Percentiles rank a stretch among this genome's conserved stretches.
Conservation (phyloP, 495 filamentous ascomycete species). For the Aspergillus cavernicola region DNA sequence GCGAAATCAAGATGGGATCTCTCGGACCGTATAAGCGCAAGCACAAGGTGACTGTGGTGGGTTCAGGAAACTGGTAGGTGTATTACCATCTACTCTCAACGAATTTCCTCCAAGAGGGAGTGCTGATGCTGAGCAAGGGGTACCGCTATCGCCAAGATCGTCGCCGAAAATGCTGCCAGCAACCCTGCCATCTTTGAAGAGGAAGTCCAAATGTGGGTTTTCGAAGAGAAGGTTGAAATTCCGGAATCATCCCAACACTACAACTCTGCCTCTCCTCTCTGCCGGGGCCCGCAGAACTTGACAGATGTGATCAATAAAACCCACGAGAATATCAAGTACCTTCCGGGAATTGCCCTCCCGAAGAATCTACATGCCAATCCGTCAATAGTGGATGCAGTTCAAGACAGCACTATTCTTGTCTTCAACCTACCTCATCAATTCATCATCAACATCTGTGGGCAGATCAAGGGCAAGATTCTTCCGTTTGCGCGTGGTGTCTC, state of each 20-base stretch:
- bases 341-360: conserved; percentile 80
- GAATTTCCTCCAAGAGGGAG: background rate
- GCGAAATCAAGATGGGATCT: conserved; percentile 36
- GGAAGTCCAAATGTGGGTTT: conserved; percentile 97
- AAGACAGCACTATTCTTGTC: conserved; percentile 79
- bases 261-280: conserved; percentile 49
- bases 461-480: conserved; percentile 81
- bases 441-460: conserved; percentile 79
- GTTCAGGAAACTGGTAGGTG: conserved; percentile 91
- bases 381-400: conserved; percentile 74
- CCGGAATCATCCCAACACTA: conserved; percentile 61
- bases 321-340: conserved; percentile 98
- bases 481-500: conserved; percentile 92
- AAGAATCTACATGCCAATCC: conserved; percentile 86
- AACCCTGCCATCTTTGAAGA: conserved; percentile 78
- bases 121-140: conserved; percentile 54
- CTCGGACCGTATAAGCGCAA: conserved; percentile 53
- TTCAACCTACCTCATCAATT: conserved; percentile 99
- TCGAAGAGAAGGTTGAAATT: conserved; percentile 78
- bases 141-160: conserved; percentile 93
- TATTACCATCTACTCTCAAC: background rate
- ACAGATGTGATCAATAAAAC: conserved; percentile 84
- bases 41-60: conserved; percentile 92
- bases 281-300: conserved; percentile 72
- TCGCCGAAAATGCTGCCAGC: conserved; percentile 82